phyloP scores from a whole-genome alignment of 139 green algal species.

The Astrephomene gubernaculifera region DNA sequence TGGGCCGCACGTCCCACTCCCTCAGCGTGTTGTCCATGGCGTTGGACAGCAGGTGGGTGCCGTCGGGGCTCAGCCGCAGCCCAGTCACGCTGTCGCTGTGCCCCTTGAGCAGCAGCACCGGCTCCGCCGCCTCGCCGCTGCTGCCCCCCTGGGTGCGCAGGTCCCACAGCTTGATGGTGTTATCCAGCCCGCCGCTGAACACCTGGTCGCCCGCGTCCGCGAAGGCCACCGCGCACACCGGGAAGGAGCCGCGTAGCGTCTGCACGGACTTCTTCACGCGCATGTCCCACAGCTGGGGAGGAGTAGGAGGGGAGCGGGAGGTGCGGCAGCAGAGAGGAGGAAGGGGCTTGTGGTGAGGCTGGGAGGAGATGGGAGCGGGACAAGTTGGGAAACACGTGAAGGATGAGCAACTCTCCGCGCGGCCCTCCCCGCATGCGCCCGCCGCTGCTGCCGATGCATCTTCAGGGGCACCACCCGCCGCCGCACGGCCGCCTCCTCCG shows the following conservation, averaged over 20 bases:
- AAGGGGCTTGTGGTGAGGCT: too few species aligned
- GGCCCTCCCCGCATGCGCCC: too few species aligned
- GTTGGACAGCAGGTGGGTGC: constrained; percentile 93
- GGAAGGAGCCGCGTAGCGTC: constrained; percentile 84
- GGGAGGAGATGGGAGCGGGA: too few species aligned
- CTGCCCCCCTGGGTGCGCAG: constrained; percentile 79
- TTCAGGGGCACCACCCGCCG: too few species aligned
- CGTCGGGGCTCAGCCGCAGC: constrained; percentile 85
- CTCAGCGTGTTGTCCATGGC: constrained; percentile 97
- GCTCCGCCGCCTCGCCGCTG: too few species aligned
- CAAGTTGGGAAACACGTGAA: background rate
- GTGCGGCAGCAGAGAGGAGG: too few species aligned
- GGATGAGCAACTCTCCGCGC: background rate
- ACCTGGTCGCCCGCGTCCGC: constrained; percentile 87
- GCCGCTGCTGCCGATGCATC: too few species aligned
- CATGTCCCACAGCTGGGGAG: constrained; percentile 93
- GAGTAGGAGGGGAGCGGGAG: background rate
- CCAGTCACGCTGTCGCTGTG: constrained; percentile 89
- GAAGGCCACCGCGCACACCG: constrained; percentile 87
- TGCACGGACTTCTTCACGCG: constrained; percentile 75
- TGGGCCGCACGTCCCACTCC: constrained; percentile 80
- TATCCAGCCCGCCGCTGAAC: constrained; percentile 91
- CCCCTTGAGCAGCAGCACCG: constrained; percentile 74
- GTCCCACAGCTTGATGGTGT: constrained; percentile 90
- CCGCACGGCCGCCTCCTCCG: too few species aligned